phyloP scores from a whole-genome alignment of 2,329 filamentous ascomycete species.

The Aspergillus sp. region DNA sequence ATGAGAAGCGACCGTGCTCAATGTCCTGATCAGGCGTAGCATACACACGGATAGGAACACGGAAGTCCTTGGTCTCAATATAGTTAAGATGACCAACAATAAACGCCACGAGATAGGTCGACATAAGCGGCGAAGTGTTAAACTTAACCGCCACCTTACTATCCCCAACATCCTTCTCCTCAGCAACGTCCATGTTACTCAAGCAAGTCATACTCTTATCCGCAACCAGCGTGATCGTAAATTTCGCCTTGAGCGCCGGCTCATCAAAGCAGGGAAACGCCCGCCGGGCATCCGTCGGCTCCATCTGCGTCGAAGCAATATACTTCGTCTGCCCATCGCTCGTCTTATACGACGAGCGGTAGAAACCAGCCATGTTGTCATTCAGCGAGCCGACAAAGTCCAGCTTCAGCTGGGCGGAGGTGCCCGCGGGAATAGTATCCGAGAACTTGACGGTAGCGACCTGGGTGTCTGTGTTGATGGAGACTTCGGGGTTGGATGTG shows the following conservation, averaged over 20 bases:
- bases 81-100: constrained; percentile 91
- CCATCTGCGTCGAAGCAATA: constrained; percentile 91
- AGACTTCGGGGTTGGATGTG: constrained; percentile 59
- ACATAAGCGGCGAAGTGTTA: constrained; percentile 89
- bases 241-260: constrained; percentile 85
- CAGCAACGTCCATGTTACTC: constrained; percentile 93
- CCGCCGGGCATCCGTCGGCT: constrained; percentile 85
- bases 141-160: constrained; percentile 82
- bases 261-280: constrained; percentile 97
- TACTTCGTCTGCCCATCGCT: constrained; percentile 70
- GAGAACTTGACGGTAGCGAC: constrained; percentile 74
- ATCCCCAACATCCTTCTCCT: constrained; percentile 65
- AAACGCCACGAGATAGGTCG: constrained; percentile 89
- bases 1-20: constrained; percentile 82
- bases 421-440: constrained; percentile 63
- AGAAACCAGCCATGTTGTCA: constrained; percentile 97
- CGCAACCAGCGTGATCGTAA: constrained; percentile 83
- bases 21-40: constrained; percentile 85
- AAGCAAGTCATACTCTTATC: constrained; percentile 86
- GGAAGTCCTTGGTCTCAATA: constrained; percentile 85
- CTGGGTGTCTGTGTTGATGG: constrained; percentile 72
- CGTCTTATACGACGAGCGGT: constrained; percentile 87
- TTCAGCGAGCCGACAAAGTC: constrained; percentile 75
- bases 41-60: constrained; percentile 88
- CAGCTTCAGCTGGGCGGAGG: constrained; percentile 70